Evolutionary conservation across 1,284 basidiomycete genomes (phyloP), one percentile per base, ranked within the genome.

Genomic region (Trichosporon sp.): DNA sequence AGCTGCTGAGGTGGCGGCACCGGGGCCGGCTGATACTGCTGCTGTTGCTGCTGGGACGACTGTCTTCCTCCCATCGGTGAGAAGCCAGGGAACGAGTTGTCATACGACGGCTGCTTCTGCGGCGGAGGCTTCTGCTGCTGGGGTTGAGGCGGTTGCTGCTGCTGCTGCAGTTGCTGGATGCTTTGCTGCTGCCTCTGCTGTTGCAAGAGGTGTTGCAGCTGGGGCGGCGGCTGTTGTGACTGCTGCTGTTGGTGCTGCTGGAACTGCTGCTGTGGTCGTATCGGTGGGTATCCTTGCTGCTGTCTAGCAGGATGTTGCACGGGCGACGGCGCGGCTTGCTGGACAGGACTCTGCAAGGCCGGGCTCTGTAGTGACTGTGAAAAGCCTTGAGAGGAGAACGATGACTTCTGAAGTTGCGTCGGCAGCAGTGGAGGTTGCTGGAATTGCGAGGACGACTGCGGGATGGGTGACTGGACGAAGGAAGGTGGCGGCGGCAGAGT

Each of bases 1-100:
- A 66, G 66, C 58, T 69, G 58, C 53, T 72, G 72, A 35, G 67
- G 68, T 34, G 66, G 64, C 18, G 62, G 68, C 21, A 34, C 64
- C 29, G 47, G 56, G 64, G 70, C 65, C 38, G 68, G 69, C 29
- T 62, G 65, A 13, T 65, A 38, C n/a, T 29, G 60, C 51, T 47
- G 66, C n/a, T 32, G 62, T 7, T 35, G 47, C 29, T 38, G 62
- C 25, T 68, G 67, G 9, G 60, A 53, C 3, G 32, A 51, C 9
- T 65, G 27, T 21, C n/a, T 32, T 35, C 31, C 29, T n/a, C 29
- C 44, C 44, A 31, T 29, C 9, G 64, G 29, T 21, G 42, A 27
- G 13, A 64, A 18, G 27, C 8, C 63, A 2, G 27, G n/a, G n/a
- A 27, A 4, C 15, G 35, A 21, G 44, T 21, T 25, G 64, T 21